These are phyloP conservation scores for Diutina siamensis DNA, from an alignment of 1,139 yeast species.

Conservation along the genomic window DNA sequence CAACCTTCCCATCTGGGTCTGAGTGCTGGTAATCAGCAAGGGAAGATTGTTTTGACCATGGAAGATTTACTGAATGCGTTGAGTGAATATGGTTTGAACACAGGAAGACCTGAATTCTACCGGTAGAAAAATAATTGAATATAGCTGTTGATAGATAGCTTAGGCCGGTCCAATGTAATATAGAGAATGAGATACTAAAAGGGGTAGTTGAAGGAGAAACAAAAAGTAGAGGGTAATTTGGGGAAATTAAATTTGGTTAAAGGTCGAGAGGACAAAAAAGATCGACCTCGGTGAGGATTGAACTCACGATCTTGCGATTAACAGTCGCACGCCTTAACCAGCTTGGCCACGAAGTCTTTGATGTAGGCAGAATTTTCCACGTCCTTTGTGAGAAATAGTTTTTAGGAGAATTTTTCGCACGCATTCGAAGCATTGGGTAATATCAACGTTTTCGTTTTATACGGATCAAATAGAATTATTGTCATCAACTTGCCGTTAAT, in stretches of 20 bases:
- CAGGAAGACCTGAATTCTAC: slow-evolving; percentile 87
- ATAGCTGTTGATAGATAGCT: no score
- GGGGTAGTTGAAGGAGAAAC: no score
- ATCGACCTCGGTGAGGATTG: slow-evolving; percentile 1
- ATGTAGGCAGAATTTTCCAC: no score
- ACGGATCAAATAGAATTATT: no score
- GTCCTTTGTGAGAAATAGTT: no score
- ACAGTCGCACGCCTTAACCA: slow-evolving; percentile 1
- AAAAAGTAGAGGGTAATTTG: no score
- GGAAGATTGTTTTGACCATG: slow-evolving; percentile 74
- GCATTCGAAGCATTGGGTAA: no score
- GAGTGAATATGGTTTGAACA: slow-evolving; percentile 86
- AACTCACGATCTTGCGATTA: slow-evolving; percentile 1
- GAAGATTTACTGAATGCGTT: slow-evolving; percentile 81
- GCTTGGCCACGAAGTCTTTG: not conserved
- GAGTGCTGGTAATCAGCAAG: slow-evolving; percentile 51
- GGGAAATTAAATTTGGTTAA: no score
- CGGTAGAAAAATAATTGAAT: slow-evolving; percentile 32
- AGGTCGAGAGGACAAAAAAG: not conserved
- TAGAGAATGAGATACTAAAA: no score
- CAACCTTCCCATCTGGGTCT: slow-evolving; percentile 19
- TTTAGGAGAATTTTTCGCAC: no score
- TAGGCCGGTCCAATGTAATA: not conserved
- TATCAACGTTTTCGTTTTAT: no score
- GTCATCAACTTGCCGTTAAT: no score